Evolutionary conservation across 2,329 filamentous ascomycete genomes (phyloP), one percentile per base, ranked within the genome.

Genomic region (Juglanconis oblonga): DNA sequence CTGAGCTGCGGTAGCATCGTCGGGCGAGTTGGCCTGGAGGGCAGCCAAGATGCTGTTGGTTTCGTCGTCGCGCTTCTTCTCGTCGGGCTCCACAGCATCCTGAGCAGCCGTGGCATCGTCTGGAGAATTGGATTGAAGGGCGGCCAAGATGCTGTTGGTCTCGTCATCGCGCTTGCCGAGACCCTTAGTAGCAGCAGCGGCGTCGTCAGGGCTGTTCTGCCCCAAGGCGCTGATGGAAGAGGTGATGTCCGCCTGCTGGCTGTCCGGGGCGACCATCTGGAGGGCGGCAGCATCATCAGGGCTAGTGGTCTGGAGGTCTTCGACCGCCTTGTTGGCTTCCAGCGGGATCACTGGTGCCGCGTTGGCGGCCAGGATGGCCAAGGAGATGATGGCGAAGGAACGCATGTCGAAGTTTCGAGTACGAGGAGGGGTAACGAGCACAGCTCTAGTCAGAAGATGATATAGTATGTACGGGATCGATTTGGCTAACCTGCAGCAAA

Each of bases 121-220:
- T 3, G 59, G 59, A 10, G 31, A 54, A 49, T 54, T 53, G 33
- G 45, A 4, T 14, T 58, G 32, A 0, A 58, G 55, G 1, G 59
- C 45, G n/a, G 55, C 51, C 13, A 61, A 5, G 4, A 55, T 50
- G 55, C 51, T 54, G 17, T 47, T 29, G 9, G 58, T 17, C 4
- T 61, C 59, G 17, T 61, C 59, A 14, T 61, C 53, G 17, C 47
- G 45, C 53, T 40, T 49, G 11, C 29, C 40, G 11, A 44, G 10
- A 44, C 40, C 40, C 40, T 44, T 7, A 5, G 40, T 45, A 4
- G 44, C 44, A 4, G n/a, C n/a, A 7, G 44, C 14, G 17, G 44
- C 54, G 13, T 48, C 54, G 29, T 50, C 59, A 11, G 59, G 59
- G 59, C 55, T 61, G 55, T 61, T 61, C 10, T 54, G 31, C 5